Percentiles rank a stretch among this genome's conserved stretches.
Evolutionary conservation across 2,329 filamentous ascomycete genomes (phyloP).

Genomic region (Hypoxylon sp.): DNA sequence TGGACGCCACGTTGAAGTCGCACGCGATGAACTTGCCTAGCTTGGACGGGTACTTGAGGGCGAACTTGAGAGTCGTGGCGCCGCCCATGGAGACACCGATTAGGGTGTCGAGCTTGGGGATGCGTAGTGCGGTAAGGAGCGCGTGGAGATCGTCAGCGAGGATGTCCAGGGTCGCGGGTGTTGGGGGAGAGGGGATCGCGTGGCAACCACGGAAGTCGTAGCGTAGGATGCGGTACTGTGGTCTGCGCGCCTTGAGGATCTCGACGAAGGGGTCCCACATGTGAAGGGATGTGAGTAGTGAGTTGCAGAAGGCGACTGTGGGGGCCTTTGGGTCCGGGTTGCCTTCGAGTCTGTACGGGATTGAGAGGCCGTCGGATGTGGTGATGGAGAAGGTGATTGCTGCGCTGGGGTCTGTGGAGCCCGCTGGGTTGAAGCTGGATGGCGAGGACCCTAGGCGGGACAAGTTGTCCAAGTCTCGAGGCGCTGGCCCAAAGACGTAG

Average conservation of each 20-base stretch:
- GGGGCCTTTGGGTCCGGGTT: constrained; percentile 76
- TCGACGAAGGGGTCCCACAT: constrained; percentile 86
- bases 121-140: constrained; percentile 78
- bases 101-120: constrained; percentile 75
- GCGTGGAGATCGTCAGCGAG: constrained; percentile 77
- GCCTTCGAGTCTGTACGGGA: constrained; percentile 84
- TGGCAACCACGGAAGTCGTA: constrained; percentile 82
- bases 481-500: constrained; percentile 83
- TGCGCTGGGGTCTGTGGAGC: constrained; percentile 70
- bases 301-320: constrained; percentile 82
- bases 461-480: constrained; percentile 75
- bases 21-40: constrained; percentile 86
- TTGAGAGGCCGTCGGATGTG: constrained; percentile 74
- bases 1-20: constrained; percentile 84
- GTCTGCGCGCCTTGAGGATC: constrained; percentile 71
- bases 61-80: constrained; percentile 81
- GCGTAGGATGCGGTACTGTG: constrained; percentile 79
- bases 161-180: constrained; percentile 72
- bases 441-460: constrained; percentile 62
- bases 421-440: constrained; percentile 67
- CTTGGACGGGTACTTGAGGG: constrained; percentile 83
- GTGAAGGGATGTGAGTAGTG: constrained; percentile 80
- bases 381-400: constrained; percentile 78
- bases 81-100: constrained; percentile 87
- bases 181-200: constrained; percentile 62